phyloP scores from a whole-genome alignment of 192 early-diverging fungal genomes.

The Endogone sp. region DNA sequence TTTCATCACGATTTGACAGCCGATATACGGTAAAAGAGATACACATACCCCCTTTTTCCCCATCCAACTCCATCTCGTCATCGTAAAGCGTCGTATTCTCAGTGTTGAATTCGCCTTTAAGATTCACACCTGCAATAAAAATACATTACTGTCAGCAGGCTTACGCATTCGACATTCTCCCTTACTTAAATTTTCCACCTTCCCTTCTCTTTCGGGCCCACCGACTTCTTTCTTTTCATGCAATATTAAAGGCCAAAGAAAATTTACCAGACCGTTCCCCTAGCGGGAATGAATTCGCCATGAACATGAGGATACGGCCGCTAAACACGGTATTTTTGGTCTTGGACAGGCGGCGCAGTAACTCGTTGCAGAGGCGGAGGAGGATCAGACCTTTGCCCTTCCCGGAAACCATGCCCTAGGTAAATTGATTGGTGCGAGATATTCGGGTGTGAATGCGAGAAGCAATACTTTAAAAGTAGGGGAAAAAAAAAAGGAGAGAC shows the following conservation, averaged over 20 bases:
- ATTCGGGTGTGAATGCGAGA: not conserved
- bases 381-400: slow-evolving; percentile 84
- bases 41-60: slow-evolving; percentile 18
- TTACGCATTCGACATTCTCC: no score
- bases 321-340: slow-evolving; percentile 74
- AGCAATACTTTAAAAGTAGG: not conserved
- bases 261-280: slow-evolving; percentile 75
- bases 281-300: slow-evolving; percentile 81
- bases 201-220: no score
- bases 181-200: no score
- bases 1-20: no score
- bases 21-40: not conserved
- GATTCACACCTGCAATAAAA: slow-evolving; percentile 69
- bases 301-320: slow-evolving; percentile 86
- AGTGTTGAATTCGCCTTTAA: slow-evolving; percentile 81
- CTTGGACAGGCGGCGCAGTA: slow-evolving; percentile 86
- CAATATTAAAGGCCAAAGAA: not conserved
- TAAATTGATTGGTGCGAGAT: not conserved
- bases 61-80: slow-evolving; percentile 38
- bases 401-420: slow-evolving; percentile 61
- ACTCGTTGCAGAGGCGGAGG: slow-evolving; percentile 82
- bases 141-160: no score
- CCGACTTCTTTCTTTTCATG: no score
- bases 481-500: no score
- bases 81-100: slow-evolving; percentile 58